These are phyloP conservation scores for Pseudogymnoascus destructans DNA, from an alignment of 2,329 filamentous ascomycete species.

Conservation along the genomic window DNA sequence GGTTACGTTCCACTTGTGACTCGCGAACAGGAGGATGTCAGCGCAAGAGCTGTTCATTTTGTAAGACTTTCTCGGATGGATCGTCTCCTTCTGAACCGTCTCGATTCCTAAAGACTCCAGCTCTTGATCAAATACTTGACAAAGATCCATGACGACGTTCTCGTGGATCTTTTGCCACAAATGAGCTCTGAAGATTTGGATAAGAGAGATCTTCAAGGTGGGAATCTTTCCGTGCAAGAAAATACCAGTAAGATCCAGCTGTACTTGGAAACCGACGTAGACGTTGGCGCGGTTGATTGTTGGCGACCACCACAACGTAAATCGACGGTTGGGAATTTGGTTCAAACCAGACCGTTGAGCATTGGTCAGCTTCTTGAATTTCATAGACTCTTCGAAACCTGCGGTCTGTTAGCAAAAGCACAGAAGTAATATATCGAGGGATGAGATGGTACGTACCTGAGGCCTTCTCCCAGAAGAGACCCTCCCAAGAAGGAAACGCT, in stretches of 20 bases:
- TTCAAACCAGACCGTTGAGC: conserved; percentile 93
- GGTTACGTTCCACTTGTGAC: conserved; percentile 98
- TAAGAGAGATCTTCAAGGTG: conserved; percentile 91
- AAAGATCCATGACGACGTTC: conserved; percentile 96
- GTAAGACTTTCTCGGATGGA: conserved; percentile 97
- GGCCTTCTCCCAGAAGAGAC: conserved; percentile 76
- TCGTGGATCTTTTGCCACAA: conserved; percentile 99
- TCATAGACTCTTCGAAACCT: conserved; percentile 53
- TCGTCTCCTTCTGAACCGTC: conserved; percentile 97
- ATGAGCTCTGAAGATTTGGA: conserved; percentile 98
- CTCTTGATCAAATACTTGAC: conserved; percentile 96
- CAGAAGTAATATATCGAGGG: conserved; percentile 31
- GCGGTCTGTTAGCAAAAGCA: not conserved
- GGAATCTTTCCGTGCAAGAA: conserved; percentile 99
- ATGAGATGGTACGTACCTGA: conserved; percentile 27
- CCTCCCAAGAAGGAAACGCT: conserved; percentile 94
- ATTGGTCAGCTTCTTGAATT: conserved; percentile 98
- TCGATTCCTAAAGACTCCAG: conserved; percentile 91
- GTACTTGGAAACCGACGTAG: conserved; percentile 98
- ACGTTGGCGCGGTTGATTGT: conserved; percentile 94
- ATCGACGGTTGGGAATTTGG: conserved; percentile 96
- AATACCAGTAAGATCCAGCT: conserved; percentile 93
- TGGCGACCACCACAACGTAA: conserved; percentile 94
- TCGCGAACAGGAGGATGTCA: conserved; percentile 91
- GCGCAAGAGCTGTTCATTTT: conserved; percentile 99